A percentile compares a stretch with the other conserved stretches of the same genome.
Conservation (phyloP, 805 yeast species). For the Sungouiozyma intestinalis region DNA sequence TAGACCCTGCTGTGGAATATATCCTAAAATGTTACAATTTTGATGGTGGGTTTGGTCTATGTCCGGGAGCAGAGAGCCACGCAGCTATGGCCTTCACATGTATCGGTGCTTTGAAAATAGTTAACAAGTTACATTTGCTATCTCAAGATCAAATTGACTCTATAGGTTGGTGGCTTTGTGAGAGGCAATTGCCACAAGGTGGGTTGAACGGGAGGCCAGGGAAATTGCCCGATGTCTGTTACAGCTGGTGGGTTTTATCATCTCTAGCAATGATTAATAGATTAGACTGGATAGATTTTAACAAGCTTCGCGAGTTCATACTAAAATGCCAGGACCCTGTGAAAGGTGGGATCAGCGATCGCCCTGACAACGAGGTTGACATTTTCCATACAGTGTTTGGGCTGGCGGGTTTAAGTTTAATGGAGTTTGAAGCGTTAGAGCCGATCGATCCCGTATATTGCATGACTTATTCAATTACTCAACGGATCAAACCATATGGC, state of each 20-base stretch:
- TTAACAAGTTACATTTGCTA: slow-evolving; percentile 42
- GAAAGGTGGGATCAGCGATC: slow-evolving; percentile 84
- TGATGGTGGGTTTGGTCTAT: slow-evolving; percentile 92
- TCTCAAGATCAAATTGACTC: slow-evolving; percentile 32
- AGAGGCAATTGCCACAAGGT: slow-evolving; percentile 75
- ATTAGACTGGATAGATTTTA: slow-evolving; percentile 67
- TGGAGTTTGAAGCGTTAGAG: slow-evolving; percentile 51
- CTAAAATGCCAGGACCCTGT: slow-evolving; percentile 64
- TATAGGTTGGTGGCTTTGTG: slow-evolving; percentile 80
- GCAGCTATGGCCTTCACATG: slow-evolving; percentile 88
- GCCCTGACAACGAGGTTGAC: slow-evolving; percentile 85
- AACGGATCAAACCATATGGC: slow-evolving; percentile 31
- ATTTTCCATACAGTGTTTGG: slow-evolving; percentile 91
- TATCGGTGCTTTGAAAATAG: slow-evolving; percentile 67
- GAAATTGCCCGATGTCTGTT: slow-evolving; percentile 93
- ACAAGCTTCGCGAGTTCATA: slow-evolving; percentile 55
- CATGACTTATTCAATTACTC: slow-evolving; percentile 43
- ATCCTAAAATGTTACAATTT: slow-evolving; percentile 69
- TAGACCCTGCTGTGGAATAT: slow-evolving; percentile 55
- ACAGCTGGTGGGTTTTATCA: slow-evolving; percentile 94
- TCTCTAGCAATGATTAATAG: slow-evolving; percentile 56
- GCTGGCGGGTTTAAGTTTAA: slow-evolving; percentile 71
- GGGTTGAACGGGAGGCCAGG: slow-evolving; percentile 96
- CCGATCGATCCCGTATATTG: slow-evolving; percentile 81
- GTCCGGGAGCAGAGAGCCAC: slow-evolving; percentile 93